phyloP scores from a whole-genome alignment of 2,329 filamentous ascomycete genomes.

The Coniochaeta sp. region DNA sequence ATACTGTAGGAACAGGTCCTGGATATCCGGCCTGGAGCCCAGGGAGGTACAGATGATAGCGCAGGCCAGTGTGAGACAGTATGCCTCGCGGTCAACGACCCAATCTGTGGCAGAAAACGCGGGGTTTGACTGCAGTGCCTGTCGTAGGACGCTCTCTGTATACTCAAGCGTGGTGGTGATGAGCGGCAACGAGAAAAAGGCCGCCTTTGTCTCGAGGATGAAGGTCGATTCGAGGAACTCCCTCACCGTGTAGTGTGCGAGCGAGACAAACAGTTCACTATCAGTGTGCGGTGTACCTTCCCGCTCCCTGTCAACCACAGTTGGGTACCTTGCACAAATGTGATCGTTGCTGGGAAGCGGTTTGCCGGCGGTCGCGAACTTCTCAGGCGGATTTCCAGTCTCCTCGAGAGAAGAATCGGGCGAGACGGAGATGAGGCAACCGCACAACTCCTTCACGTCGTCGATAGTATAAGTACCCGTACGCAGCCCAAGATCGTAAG shows the following conservation, averaged over 20 bases:
- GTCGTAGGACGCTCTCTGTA: neutral
- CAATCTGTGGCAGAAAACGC: neutral
- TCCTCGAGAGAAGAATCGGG: neutral
- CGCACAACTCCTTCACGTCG: neutral
- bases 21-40: neutral
- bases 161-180: neutral
- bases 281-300: neutral
- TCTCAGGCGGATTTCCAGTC: neutral
- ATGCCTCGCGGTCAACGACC: slow-evolving; percentile 3
- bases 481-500: neutral
- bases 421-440: neutral
- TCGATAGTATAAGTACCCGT: neutral
- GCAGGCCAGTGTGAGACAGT: slow-evolving; percentile 3
- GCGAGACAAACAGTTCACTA: neutral
- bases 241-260: slow-evolving; percentile 11
- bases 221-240: slow-evolving; percentile 6
- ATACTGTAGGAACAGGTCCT: neutral
- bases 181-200: neutral
- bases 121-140: neutral
- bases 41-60: neutral
- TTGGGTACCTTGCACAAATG: neutral
- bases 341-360: neutral
- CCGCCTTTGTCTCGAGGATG: neutral
- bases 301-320: neutral
- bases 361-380: neutral